phyloP scores from a whole-genome alignment of 371 early-diverging fungal species.

The Homolaphlyctis polyrhiza region DNA sequence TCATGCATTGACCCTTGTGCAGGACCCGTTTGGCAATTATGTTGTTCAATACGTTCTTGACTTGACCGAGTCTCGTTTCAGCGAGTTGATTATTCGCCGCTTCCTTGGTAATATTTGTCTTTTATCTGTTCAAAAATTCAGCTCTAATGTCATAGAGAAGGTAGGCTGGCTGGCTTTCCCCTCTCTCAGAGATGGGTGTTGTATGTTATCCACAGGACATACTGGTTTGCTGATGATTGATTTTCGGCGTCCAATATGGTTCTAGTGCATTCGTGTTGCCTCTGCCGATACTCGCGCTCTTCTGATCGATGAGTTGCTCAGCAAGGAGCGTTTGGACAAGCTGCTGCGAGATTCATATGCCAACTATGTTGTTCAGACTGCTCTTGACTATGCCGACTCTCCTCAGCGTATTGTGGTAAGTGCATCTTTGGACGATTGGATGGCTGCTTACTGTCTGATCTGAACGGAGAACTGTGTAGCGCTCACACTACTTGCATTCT shows the following conservation, averaged over 20 bases:
- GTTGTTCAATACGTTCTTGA: conserved; percentile 96
- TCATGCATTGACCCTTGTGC: conserved; percentile 72
- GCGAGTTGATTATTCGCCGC: conserved; percentile 65
- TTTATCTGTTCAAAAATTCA: conserved; percentile 85
- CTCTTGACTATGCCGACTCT: conserved; percentile 79
- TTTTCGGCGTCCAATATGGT: no score
- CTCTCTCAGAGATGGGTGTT: no score
- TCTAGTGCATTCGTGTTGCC: conserved; percentile 81
- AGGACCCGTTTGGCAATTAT: conserved; percentile 97
- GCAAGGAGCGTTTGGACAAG: conserved; percentile 60
- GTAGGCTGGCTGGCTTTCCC: conserved; percentile 23
- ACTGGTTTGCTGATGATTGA: no score
- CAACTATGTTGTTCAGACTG: conserved; percentile 90
- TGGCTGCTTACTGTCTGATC: no score
- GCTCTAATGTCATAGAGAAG: conserved; percentile 91
- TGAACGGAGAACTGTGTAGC: no score
- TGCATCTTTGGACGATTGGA: conserved; percentile 16
- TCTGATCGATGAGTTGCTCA: conserved; percentile 70
- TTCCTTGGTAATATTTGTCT: conserved; percentile 72
- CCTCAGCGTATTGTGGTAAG: conserved; percentile 65
- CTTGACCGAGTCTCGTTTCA: conserved; percentile 57
- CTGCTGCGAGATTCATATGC: conserved; percentile 82
- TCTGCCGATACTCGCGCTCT: conserved; percentile 59
- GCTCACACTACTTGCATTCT: no score
- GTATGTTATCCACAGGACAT: no score